phyloP scores from a whole-genome alignment of 805 yeast species.

The Candida tibetensis region DNA sequence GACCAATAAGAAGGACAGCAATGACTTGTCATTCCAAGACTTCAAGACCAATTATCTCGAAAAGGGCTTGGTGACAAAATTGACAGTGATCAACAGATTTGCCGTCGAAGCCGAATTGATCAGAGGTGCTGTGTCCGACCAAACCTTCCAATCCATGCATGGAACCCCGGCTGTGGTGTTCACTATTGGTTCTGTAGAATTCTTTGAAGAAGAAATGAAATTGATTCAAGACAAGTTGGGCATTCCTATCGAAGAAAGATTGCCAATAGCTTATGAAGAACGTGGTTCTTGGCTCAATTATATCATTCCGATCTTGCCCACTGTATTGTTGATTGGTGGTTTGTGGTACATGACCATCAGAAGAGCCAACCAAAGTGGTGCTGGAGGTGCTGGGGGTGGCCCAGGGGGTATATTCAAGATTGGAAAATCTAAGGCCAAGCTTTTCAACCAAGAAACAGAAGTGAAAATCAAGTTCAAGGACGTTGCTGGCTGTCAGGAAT shows the following conservation, averaged over 20 bases:
- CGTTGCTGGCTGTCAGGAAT: conserved; percentile 94
- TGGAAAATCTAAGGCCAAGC: conserved; percentile 76
- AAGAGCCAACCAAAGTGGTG: conserved; percentile 46
- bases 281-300: conserved; percentile 63
- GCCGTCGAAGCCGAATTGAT: conserved; percentile 68
- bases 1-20: conserved; percentile 14
- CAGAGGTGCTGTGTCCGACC: conserved; percentile 40
- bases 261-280: conserved; percentile 75
- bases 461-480: conserved; percentile 81
- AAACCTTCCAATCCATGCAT: conserved; percentile 34
- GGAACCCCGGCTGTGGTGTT: conserved; percentile 56
- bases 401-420: conserved; percentile 71
- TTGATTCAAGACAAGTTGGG: conserved; percentile 66
- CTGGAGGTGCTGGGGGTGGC: conserved; percentile 31
- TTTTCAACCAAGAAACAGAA: conserved; percentile 79
- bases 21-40: conserved; percentile 66
- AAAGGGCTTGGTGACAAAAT: conserved; percentile 70
- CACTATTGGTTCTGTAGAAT: conserved; percentile 84
- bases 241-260: conserved; percentile 64
- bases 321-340: conserved; percentile 77
- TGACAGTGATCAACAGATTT: conserved; percentile 70
- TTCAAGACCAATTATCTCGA: conserved; percentile 77
- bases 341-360: conserved; percentile 60
- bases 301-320: conserved; percentile 73
- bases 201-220: conserved; percentile 80